Evolutionary conservation across 2,329 filamentous ascomycete genomes (phyloP).

Genomic region (Colletotrichum acutatum): DNA sequence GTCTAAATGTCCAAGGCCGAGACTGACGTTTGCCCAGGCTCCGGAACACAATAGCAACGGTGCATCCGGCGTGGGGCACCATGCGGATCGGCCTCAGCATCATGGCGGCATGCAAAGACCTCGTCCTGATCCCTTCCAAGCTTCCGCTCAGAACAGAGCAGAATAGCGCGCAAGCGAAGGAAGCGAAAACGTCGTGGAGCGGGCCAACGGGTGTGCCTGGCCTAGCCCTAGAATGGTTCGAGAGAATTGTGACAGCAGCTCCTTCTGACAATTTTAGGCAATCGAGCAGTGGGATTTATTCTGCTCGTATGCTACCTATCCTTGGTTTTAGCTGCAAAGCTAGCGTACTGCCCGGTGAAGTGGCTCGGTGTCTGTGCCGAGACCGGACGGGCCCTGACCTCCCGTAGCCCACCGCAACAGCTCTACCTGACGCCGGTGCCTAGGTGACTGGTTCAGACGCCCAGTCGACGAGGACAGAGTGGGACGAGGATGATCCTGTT

Average conservation of each 20-base stretch:
- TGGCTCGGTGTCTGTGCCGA: conserved; percentile 32
- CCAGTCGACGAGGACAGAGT: conserved; percentile 4
- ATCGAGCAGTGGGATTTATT: not conserved
- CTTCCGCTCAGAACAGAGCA: not conserved
- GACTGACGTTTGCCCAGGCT: conserved; percentile 1
- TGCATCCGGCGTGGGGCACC: conserved; percentile 8
- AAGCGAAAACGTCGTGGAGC: not conserved
- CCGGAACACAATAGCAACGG: not conserved
- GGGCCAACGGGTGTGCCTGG: conserved; percentile 2
- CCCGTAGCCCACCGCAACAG: conserved; percentile 10
- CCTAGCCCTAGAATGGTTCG: conserved; percentile 23
- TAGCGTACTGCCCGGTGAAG: conserved; percentile 21
- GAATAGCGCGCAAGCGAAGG: conserved; percentile 2
- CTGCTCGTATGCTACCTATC: not conserved
- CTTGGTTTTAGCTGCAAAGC: conserved; percentile 31
- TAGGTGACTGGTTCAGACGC: conserved; percentile 26
- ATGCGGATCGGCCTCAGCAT: conserved; percentile 7
- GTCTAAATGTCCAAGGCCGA: not conserved
- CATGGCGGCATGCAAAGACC: not conserved
- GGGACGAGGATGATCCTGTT: conserved; percentile 22
- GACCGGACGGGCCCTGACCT: conserved; percentile 31
- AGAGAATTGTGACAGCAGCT: not conserved
- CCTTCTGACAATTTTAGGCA: not conserved
- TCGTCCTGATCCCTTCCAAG: not conserved
- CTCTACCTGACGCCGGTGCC: conserved; percentile 28